A percentile compares a stretch with the other conserved stretches of the same genome.
These are phyloP conservation scores for Lasiodiplodia theobromae DNA, from an alignment of 2,329 filamentous ascomycete species.

Conservation along the genomic window DNA sequence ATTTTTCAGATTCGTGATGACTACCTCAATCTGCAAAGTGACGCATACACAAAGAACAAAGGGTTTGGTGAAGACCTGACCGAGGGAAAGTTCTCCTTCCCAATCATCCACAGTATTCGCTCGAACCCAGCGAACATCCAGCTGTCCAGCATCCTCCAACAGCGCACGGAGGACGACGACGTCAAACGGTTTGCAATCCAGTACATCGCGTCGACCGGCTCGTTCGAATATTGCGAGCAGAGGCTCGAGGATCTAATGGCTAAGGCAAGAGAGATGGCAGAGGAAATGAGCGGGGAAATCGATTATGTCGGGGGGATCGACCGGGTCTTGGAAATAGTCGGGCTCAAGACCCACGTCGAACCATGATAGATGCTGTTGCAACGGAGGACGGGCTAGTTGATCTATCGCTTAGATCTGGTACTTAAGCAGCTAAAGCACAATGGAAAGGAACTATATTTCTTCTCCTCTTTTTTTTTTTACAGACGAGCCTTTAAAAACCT, in stretches of 20 bases:
- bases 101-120: conserved; percentile 91
- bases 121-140: conserved; percentile 75
- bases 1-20: conserved; percentile 94
- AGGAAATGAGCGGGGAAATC: neutral
- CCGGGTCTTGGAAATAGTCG: neutral
- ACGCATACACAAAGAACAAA: conserved; percentile 68
- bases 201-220: conserved; percentile 73
- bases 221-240: neutral
- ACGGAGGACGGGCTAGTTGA: neutral
- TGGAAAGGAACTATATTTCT: too few species aligned
- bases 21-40: conserved; percentile 78
- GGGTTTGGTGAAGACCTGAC: conserved; percentile 94
- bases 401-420: too few species aligned
- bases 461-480: too few species aligned
- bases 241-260: neutral
- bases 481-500: too few species aligned
- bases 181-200: conserved; percentile 89
- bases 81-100: conserved; percentile 96
- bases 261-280: neutral
- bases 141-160: conserved; percentile 89
- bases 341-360: neutral
- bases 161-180: conserved; percentile 84
- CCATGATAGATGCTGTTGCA: neutral
- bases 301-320: neutral
- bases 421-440: too few species aligned